phyloP scores from a whole-genome alignment of 2,329 filamentous ascomycete species.

The Hypoxylon rubiginosum region DNA sequence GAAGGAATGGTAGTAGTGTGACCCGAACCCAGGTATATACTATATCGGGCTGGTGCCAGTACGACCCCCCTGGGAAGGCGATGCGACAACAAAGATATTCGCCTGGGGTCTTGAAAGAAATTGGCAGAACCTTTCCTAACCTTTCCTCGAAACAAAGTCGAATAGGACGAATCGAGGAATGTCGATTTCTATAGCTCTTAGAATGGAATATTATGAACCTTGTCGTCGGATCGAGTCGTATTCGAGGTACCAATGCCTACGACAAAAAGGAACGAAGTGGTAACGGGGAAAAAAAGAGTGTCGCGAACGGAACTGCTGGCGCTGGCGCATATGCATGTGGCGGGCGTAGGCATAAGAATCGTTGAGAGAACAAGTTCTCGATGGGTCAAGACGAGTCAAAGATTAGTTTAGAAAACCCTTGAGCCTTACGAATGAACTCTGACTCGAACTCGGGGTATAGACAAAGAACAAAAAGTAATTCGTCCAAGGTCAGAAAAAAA shows the following conservation, averaged over 20 bases:
- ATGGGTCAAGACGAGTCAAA: constrained; percentile 9
- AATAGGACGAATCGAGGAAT: constrained; percentile 1
- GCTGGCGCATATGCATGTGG: constrained; percentile 33
- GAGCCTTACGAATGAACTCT: constrained; percentile 21
- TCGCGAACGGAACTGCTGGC: constrained; percentile 36
- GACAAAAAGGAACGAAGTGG: constrained; percentile 13
- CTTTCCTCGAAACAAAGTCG: neutral
- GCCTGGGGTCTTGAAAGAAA: constrained; percentile 18
- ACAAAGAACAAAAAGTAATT: neutral
- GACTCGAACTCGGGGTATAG: constrained; percentile 21
- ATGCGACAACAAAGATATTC: constrained; percentile 31
- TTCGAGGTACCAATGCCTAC: constrained; percentile 15
- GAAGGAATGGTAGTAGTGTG: constrained; percentile 14
- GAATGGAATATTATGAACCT: constrained; percentile 18
- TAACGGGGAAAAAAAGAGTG: constrained; percentile 20
- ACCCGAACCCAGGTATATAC: constrained; percentile 9
- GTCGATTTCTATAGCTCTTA: neutral
- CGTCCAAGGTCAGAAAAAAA: neutral
- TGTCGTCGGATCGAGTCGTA: constrained; percentile 20
- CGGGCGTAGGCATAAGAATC: neutral
- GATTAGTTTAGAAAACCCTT: constrained; percentile 16
- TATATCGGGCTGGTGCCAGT: constrained; percentile 13
- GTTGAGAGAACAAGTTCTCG: constrained; percentile 18
- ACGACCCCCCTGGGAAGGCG: constrained; percentile 1
- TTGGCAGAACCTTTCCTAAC: constrained; percentile 4